phyloP scores from a whole-genome alignment of 2,329 filamentous ascomycete genomes.

The Verticillium nonalfalfae region DNA sequence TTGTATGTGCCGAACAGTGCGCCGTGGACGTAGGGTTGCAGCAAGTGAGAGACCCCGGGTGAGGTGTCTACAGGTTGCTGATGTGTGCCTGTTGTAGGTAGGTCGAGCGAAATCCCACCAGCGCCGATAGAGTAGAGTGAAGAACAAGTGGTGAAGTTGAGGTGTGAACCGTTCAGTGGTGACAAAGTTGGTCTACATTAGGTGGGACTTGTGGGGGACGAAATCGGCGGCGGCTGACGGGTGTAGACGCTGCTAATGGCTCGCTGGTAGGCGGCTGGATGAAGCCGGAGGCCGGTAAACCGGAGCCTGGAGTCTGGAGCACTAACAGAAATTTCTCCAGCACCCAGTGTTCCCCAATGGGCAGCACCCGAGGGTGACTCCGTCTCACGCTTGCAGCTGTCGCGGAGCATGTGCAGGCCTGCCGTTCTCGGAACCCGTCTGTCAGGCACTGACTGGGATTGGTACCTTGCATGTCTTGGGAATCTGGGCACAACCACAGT shows the following conservation, averaged over 20 bases:
- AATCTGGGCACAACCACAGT: neutral
- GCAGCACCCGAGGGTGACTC: neutral
- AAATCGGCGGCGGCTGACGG: neutral
- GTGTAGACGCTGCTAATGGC: neutral
- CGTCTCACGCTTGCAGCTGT: neutral
- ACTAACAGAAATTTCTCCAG: conserved; percentile 2
- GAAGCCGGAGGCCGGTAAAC: neutral
- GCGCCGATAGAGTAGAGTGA: neutral
- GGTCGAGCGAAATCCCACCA: neutral
- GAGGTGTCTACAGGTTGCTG: neutral
- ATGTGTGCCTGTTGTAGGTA: neutral
- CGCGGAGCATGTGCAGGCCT: neutral
- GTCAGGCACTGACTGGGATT: neutral
- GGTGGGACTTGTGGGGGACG: neutral
- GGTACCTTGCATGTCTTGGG: neutral
- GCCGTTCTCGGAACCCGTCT: neutral
- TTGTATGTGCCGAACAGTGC: neutral
- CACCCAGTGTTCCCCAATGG: neutral
- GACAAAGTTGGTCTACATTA: neutral
- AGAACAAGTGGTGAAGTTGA: neutral
- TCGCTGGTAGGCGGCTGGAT: neutral
- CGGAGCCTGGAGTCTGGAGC: neutral
- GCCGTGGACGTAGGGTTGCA: neutral
- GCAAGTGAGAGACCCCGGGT: neutral
- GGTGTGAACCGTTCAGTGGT: neutral